phyloP scores from a whole-genome alignment of 768 basidiomycete species.

The Mycena vulgaris region DNA sequence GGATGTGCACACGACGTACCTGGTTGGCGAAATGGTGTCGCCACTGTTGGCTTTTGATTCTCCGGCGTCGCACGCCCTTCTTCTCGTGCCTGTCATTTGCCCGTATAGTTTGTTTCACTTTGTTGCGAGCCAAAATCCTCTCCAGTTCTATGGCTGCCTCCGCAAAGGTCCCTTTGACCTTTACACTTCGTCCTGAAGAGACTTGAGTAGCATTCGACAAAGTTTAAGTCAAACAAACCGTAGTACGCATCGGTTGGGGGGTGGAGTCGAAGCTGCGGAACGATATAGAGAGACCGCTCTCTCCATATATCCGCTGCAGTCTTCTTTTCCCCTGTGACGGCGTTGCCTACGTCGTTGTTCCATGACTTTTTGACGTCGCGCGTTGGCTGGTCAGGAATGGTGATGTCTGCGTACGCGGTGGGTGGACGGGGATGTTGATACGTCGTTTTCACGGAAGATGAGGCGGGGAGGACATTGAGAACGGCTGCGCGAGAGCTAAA shows the following conservation, averaged over 20 bases:
- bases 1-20: slow-evolving; percentile 58
- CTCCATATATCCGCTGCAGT: slow-evolving; percentile 61
- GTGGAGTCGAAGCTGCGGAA: slow-evolving; percentile 37
- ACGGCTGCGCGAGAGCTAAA: slow-evolving; percentile 17
- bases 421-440: not conserved
- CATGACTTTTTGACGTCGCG: not conserved
- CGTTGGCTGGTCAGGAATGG: not conserved
- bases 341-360: not conserved
- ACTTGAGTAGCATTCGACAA: slow-evolving; percentile 15
- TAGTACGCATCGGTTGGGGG: slow-evolving; percentile 68
- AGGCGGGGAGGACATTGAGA: not conserved
- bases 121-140: slow-evolving; percentile 67
- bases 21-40: slow-evolving; percentile 85
- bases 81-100: slow-evolving; percentile 81
- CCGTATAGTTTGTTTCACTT: slow-evolving; percentile 65
- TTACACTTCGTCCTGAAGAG: slow-evolving; percentile 72
- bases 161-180: slow-evolving; percentile 62
- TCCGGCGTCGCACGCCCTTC: slow-evolving; percentile 83
- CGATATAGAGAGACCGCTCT: slow-evolving; percentile 46
- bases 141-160: slow-evolving; percentile 67
- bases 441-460: not conserved
- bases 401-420: not conserved
- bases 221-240: slow-evolving; percentile 55
- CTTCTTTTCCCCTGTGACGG: not conserved
- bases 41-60: slow-evolving; percentile 84